Base-by-base conservation (phyloP, 352 stramenopile genomes). In the Pythium plurisporium region DNA sequence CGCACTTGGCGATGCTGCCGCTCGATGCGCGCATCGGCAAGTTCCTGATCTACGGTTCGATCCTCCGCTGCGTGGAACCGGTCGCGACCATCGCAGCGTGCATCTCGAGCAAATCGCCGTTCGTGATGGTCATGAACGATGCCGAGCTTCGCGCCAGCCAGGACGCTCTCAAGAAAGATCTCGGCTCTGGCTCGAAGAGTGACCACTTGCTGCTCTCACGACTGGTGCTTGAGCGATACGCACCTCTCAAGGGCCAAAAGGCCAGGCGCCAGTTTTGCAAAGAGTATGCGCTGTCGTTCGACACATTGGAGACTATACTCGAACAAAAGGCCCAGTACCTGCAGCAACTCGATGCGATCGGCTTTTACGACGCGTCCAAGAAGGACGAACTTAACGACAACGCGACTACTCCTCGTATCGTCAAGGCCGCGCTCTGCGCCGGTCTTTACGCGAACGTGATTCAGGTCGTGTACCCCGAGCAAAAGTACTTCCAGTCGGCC, bases 401-500 rank as follows among this genome's bases (percentile, higher is more conserved):
- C 53, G 59, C 84, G 7, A 53, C 61, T 12, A 68, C 87, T 20
- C 92, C 95, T 8, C 94, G 97, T 44, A 83, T 99, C 52, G 80
- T 98, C 46, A 95, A 97, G 68, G 84, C 82, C 7, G 84, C 84
- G 1, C 69, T 94, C 7, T 92, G 82, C 56, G 83, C 85, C 4
- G 86, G 86, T 25, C 62, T 95, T 23, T 94, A 94, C 40, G 75
- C 69, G 9, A 94, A 95, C 20, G 85, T 95, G 11, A 73, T 78
- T 20, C 69, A 88, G 50, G 85, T 95, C 17, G 72, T 98, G 50
- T 93, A 97, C 62, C 92, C 94, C 10, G 79, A 92, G 43, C 83
- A 95, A 45, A 98, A 98, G 58, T 99, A 98, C 73, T 94, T 96
- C 46, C 91, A 98, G 66, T 87, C 90, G 19, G 85, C 87, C 0